Evolutionary conservation across 345 rosid genomes (phyloP), one percentile per base, ranked within the genome.

Genomic region (Brassica cretica): DNA sequence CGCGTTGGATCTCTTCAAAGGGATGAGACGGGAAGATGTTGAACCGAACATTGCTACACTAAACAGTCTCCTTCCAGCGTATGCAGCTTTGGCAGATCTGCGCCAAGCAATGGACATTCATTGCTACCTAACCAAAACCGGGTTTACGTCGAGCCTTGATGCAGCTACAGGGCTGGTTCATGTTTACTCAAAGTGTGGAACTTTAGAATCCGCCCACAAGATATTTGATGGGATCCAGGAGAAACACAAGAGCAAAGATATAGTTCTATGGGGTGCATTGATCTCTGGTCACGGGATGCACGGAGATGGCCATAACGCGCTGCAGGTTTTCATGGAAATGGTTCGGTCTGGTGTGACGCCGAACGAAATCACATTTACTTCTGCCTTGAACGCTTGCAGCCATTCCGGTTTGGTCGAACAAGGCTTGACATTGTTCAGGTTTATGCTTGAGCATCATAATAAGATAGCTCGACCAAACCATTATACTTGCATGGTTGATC

Each of bases 41-140:
- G 83, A 87, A 37, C 80, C 87, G 6, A 74, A 87, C 66, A 78
- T 56, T 49, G 92, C 87, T 71, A 86, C 94, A 75, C 59, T 87
- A 61, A 90, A 85, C 60, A 84, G 92, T 80, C 78, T 90, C 64
- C 92, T 90, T 83, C 90, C 88, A 19, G 88, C 92, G 19, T 88
- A 84, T 78, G 82, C 92, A 72, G 70, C 72, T 77, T 82, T 80
- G 80, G 88, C 87, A 41, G 88, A 90, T 82, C 70, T 85, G 70
- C 82, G 75, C 44, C 88, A 83, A 68, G 86, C 89, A 65, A 82
- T 39, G 76, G 77, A 83, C 82, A 76, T 90, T 10, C 89, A 90
- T 74, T 79, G 88, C 71, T 87, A 84, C 65, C 64, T 90, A 44
- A 73, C 73, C 4, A 87, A 68, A 73, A 79, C 86, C 53, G 90